These are phyloP conservation scores for Diversispora epigaea DNA, from an alignment of 192 early-diverging fungal genomes.

Conservation along the genomic window DNA sequence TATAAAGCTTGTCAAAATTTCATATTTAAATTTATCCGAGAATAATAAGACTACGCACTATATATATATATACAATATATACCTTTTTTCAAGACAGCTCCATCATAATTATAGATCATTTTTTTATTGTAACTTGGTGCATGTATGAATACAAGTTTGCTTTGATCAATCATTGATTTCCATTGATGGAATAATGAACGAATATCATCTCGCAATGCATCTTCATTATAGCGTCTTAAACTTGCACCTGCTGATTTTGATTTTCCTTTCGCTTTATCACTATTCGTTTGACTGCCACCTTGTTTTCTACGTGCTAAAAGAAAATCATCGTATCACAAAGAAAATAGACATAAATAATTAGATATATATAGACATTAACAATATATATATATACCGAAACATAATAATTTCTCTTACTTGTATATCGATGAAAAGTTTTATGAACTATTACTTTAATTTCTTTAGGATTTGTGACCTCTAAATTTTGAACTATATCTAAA, in stretches of 20 bases:
- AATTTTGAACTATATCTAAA: constrained; percentile 61
- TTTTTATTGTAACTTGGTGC: constrained; percentile 60
- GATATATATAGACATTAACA: too few species aligned
- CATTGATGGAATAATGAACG: constrained; percentile 70
- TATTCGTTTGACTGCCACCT: constrained; percentile 84
- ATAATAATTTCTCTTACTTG: constrained; percentile 55
- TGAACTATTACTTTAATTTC: constrained; percentile 63
- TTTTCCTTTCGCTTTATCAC: constrained; percentile 78
- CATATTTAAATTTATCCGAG: constrained; percentile 1
- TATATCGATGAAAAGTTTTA: constrained; percentile 96
- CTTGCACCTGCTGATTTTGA: constrained; percentile 87
- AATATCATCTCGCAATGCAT: constrained; percentile 76
- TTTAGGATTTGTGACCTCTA: constrained; percentile 32
- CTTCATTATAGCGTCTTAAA: constrained; percentile 89
- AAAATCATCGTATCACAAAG: background rate
- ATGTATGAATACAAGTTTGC: constrained; percentile 76
- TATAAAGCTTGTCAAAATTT: constrained; percentile 19
- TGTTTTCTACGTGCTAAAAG: constrained; percentile 81
- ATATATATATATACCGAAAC: background rate
- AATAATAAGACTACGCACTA: background rate
- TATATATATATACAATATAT: constrained; percentile 11
- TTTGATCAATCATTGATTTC: constrained; percentile 59
- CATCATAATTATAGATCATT: constrained; percentile 52
- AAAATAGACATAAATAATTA: constrained; percentile 11
- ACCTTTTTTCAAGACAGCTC: constrained; percentile 42